Evolutionary conservation across 1,284 basidiomycete genomes (phyloP).

Genomic region (Boletus semigastroideus): DNA sequence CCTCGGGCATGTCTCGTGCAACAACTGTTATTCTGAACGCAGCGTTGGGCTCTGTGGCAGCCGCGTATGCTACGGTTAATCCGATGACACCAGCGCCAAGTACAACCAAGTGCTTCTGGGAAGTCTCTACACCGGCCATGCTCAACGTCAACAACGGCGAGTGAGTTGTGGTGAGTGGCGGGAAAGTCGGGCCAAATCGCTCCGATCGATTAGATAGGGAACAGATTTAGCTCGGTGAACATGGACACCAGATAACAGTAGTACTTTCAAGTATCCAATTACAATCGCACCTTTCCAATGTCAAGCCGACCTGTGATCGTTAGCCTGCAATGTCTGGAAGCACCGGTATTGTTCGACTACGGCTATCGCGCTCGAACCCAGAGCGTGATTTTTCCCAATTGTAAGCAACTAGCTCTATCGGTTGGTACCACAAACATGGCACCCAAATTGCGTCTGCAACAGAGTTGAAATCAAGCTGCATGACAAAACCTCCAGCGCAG

Average conservation of each 20-base stretch:
- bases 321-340: too few relatives aligned
- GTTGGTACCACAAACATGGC: conserved; percentile 45
- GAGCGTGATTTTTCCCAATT: conserved; percentile 45
- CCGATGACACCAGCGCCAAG: conserved; percentile 56
- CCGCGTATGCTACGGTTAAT: conserved; percentile 43
- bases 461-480: not conserved
- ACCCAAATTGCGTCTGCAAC: conserved; percentile 42
- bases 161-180: not conserved
- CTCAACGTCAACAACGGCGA: conserved; percentile 1
- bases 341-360: too few relatives aligned
- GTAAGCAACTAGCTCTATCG: conserved; percentile 33
- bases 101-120: conserved; percentile 37
- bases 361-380: conserved; percentile 39
- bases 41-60: conserved; percentile 27
- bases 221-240: not conserved
- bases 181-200: not conserved
- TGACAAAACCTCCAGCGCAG: not conserved
- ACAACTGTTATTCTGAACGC: conserved; percentile 54
- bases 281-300: not conserved
- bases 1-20: conserved; percentile 66
- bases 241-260: not conserved
- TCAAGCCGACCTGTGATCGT: too few relatives aligned
- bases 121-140: conserved; percentile 15
- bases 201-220: conserved; percentile 8
- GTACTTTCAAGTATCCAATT: not conserved